A percentile compares a stretch with the other conserved stretches of the same genome.
Conservation (phyloP, 495 filamentous ascomycete genomes). For the Penicillium roqueforti region DNA sequence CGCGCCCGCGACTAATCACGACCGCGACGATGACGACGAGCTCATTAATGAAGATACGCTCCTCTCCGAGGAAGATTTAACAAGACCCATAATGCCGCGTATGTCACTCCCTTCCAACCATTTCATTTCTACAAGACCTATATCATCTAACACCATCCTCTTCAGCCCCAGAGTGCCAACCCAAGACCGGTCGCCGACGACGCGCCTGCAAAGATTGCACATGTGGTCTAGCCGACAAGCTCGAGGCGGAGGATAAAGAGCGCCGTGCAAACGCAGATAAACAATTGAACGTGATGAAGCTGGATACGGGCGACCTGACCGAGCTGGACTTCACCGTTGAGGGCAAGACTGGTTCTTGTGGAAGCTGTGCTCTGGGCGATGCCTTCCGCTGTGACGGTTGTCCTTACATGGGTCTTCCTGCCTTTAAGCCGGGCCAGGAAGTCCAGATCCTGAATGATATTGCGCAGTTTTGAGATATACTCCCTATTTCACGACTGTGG, state of each 20-base stretch:
- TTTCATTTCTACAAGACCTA: not conserved
- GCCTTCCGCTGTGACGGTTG: constrained; percentile 61
- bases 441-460: constrained; percentile 80
- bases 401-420: constrained; percentile 87
- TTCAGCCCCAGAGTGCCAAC: constrained; percentile 75
- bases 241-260: constrained; percentile 76
- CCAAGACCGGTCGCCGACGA: constrained; percentile 84
- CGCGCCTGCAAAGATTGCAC: constrained; percentile 98
- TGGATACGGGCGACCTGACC: constrained; percentile 70
- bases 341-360: constrained; percentile 90
- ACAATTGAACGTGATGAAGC: constrained; percentile 60
- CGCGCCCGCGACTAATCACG: constrained; percentile 14
- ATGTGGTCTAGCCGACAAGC: constrained; percentile 74
- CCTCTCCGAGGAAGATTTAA: constrained; percentile 76
- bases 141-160: constrained; percentile 6
- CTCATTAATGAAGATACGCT: constrained; percentile 88
- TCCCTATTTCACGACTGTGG: not conserved
- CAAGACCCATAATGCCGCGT: constrained; percentile 70
- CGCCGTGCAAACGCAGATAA: constrained; percentile 60
- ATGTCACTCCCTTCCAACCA: constrained; percentile 32
- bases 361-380: constrained; percentile 89
- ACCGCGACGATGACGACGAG: constrained; percentile 63
- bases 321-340: constrained; percentile 92
- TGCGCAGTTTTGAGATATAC: constrained; percentile 62
- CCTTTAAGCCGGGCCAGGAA: constrained; percentile 96